phyloP scores from a whole-genome alignment of 768 basidiomycete species.

The Lactifluus subvellereus region DNA sequence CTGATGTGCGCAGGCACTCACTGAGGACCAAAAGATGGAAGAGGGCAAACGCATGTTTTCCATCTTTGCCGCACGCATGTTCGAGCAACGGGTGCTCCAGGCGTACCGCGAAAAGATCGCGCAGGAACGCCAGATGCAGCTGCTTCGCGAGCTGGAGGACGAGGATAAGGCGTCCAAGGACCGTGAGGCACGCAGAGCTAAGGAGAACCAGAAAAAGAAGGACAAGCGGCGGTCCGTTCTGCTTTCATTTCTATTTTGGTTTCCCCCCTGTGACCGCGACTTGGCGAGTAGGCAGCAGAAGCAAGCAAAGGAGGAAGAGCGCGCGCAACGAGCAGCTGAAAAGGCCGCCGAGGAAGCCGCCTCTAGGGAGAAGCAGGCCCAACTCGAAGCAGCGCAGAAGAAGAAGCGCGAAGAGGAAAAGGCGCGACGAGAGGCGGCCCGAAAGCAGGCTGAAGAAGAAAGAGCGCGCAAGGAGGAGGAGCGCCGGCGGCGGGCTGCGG shows the following conservation, averaged over 20 bases:
- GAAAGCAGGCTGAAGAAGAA: conserved; percentile 79
- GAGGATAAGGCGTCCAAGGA: conserved; percentile 86
- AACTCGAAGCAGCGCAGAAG: conserved; percentile 73
- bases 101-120: conserved; percentile 97
- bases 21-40: conserved; percentile 98
- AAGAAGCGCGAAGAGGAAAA: conserved; percentile 86
- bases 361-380: conserved; percentile 64
- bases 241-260: conserved; percentile 10
- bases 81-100: conserved; percentile 95
- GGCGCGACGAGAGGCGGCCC: conserved; percentile 64
- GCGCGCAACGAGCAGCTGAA: conserved; percentile 75
- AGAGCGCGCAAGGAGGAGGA: conserved; percentile 81
- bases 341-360: conserved; percentile 84
- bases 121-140: conserved; percentile 88
- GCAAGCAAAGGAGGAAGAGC: conserved; percentile 87
- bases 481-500: conserved; percentile 61
- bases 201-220: conserved; percentile 97
- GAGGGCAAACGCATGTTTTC: conserved; percentile 99
- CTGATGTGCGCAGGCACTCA: conserved; percentile 52
- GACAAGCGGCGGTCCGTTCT: conserved; percentile 83
- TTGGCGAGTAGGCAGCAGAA: conserved; percentile 71
- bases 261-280: conserved; percentile 9
- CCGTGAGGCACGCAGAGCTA: conserved; percentile 86
- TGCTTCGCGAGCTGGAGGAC: conserved; percentile 91
- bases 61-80: conserved; percentile 99